Base-by-base conservation (phyloP, 768 basidiomycete species). In the Gelatoporia subvermispora region DNA sequence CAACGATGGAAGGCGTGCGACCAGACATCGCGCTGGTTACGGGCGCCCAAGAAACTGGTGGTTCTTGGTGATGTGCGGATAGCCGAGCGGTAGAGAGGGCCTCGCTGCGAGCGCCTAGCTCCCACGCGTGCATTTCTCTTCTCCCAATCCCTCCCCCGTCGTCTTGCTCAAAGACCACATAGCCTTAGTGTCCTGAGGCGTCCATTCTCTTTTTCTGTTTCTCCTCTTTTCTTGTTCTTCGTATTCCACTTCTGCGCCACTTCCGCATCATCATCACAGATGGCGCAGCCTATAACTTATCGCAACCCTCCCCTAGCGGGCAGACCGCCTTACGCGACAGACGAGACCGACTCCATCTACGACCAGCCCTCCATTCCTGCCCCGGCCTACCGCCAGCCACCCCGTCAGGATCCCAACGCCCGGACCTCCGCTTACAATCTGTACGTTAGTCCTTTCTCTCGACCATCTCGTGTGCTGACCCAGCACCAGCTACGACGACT, bases 341-440 rank as follows among this genome's bases (percentile, higher is more conserved):
- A 87, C 67, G 77, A 83, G 58, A 79, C 79, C 5, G 81, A 84
- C 63, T 74, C 77, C 20, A 67, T 75, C 54, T 86, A 80, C 61
- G 72, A 79, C 52, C 65, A 74, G 15, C 66, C 71, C 25, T 67
- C 67, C 70, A 53, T 58, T 53, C 68, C 66, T 60, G 66, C 75
- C 58, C 53, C 72, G 54, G 69, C 75, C 63, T 67, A 70, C 63
- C 54, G 52, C 45, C 66, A 59, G 45, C 59, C 68, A 39, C 66
- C 75, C n/a, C 55, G 58, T 35, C 48, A 52, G 24, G 71, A 81
- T 54, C 75, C 76, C 13, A 81, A 81, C 62, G 72, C 69, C 48
- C 69, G 82, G 50, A 69, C 76, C 22, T 84, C 84, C 31, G 79
- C 78, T 47, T 82, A 85, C 64, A 79, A 80, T 63, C 72, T 85